These are phyloP conservation scores for Davidsoniella virescens DNA, from an alignment of 2,329 filamentous ascomycete genomes.

Conservation along the genomic window DNA sequence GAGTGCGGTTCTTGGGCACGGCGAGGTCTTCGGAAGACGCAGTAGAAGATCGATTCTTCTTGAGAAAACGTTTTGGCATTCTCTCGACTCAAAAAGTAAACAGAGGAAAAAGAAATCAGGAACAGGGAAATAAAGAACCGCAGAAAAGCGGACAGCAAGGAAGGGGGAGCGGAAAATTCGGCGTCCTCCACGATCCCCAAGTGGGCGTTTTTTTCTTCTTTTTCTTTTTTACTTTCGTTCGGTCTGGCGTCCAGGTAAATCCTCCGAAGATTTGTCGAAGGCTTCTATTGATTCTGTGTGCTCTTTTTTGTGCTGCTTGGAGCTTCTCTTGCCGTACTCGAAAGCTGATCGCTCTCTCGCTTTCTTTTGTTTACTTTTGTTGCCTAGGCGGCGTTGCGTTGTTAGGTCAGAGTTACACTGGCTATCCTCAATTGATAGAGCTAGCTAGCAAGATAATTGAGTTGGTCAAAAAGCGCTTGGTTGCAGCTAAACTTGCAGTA, in stretches of 20 bases:
- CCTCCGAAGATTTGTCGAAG: neutral
- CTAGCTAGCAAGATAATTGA: too few relatives aligned
- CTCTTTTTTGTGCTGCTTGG: neutral
- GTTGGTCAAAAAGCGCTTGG: too few relatives aligned
- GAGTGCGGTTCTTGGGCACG: slow-evolving; percentile 6
- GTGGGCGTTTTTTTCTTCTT: neutral
- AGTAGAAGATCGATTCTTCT: slow-evolving; percentile 11
- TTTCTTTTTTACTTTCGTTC: neutral
- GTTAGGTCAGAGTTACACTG: too few relatives aligned
- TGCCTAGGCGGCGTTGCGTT: too few relatives aligned
- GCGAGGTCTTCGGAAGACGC: slow-evolving; percentile 6
- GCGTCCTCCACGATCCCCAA: neutral
- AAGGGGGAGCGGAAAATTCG: neutral
- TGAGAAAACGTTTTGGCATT: slow-evolving; percentile 12
- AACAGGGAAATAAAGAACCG: slow-evolving; percentile 5
- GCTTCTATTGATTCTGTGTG: neutral
- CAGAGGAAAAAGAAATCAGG: slow-evolving; percentile 1
- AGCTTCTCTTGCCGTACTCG: neutral
- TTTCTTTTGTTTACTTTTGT: neutral
- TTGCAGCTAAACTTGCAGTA: too few relatives aligned
- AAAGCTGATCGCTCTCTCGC: neutral
- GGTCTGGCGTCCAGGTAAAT: neutral
- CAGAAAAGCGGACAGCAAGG: neutral
- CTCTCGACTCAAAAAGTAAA: neutral
- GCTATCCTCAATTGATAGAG: too few relatives aligned